Evolutionary conservation across 495 filamentous ascomycete species (phyloP), one percentile per base, ranked within the genome.

Genomic region (Collariella sp.): DNA sequence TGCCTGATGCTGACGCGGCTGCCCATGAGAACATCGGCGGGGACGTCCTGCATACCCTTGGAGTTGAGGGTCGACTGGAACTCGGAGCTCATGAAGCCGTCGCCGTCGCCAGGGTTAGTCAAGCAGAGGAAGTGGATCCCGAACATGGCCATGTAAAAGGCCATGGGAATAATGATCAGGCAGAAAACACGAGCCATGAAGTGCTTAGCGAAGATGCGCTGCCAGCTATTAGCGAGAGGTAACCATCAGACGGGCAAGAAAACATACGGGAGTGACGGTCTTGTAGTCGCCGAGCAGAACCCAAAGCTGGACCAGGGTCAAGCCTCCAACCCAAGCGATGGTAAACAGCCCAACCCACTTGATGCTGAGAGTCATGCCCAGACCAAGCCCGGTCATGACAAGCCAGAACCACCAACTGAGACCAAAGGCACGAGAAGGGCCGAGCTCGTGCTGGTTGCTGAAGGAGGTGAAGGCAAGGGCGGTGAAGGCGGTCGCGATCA

Each of bases 311-410:
- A 97, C 72, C 42, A 89, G 67, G 16, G 93, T 98, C 72, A 98
- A 80, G 65, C 78, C 83, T 44, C 93, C 93, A 64, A 98, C 90
- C 93, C 93, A 98, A 19, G 91, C 93, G 68, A 96, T 96, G 41
- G 93, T 98, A 75, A 97, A 97, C 42, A 98, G 76, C 33, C 93
- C 93, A 65, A 98, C 93, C 93, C 93, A 98, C 76, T 98, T 98
- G 53, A 96, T 88, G 71, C 91, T 96, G 53, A 88, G 79, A 1
- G 93, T 98, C 39, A 91, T 88, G 57, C 93, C 93, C 41, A 98
- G 77, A 13, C 84, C 84, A 23, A 97, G 70, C 50, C 93, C 93
- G 19, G 88, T 96, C 62, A 86, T 82, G 38, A 76, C 80, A 43
- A 98, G 79, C 93, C 94, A 98, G 73, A 97, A 94, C 93, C 93